A percentile compares a stretch with the other conserved stretches of the same genome.
Conservation (phyloP, 2,329 filamentous ascomycete species). For the Allantophomopsis cytisporea region DNA sequence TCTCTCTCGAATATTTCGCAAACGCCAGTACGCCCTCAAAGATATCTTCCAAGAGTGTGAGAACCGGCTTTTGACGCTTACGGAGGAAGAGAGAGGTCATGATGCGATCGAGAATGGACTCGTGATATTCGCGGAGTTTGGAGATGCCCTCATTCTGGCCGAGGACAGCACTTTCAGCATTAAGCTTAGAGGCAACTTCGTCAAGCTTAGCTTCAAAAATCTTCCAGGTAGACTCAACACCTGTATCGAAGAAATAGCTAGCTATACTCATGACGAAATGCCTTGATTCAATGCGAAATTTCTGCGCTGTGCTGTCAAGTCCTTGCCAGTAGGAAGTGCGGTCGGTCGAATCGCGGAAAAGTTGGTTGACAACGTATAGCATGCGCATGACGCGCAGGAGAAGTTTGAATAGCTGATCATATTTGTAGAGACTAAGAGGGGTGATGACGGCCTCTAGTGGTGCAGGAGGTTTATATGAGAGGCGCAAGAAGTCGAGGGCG, state of each 20-base stretch:
- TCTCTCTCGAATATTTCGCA: constrained; percentile 34
- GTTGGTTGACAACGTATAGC: constrained; percentile 57
- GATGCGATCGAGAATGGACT: constrained; percentile 61
- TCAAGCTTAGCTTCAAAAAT: constrained; percentile 54
- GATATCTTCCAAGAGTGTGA: constrained; percentile 63
- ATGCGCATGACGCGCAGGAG: constrained; percentile 67
- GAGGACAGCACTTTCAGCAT: constrained; percentile 24
- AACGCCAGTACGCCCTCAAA: constrained; percentile 63
- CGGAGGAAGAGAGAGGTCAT: constrained; percentile 60
- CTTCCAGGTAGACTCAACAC: constrained; percentile 61
- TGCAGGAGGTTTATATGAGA: constrained; percentile 69
- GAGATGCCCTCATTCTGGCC: constrained; percentile 47
- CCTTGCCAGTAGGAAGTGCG: constrained; percentile 13
- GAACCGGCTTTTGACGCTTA: constrained; percentile 59
- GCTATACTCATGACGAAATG: constrained; percentile 65
- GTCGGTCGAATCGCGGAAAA: constrained; percentile 42
- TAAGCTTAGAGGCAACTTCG: constrained; percentile 43
- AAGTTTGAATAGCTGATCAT: constrained; percentile 74
- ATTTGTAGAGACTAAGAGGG: constrained; percentile 54
- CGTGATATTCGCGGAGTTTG: constrained; percentile 54
- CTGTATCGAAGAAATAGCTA: constrained; percentile 69
- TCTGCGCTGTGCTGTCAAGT: constrained; percentile 15
- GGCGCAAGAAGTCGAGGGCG: constrained; percentile 82
- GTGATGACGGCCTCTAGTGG: constrained; percentile 66
- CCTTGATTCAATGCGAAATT: constrained; percentile 64